Percentiles rank a stretch among this genome's conserved stretches.
Conservation (phyloP, 129 eudicot species). For the Tagetes patula region DNA sequence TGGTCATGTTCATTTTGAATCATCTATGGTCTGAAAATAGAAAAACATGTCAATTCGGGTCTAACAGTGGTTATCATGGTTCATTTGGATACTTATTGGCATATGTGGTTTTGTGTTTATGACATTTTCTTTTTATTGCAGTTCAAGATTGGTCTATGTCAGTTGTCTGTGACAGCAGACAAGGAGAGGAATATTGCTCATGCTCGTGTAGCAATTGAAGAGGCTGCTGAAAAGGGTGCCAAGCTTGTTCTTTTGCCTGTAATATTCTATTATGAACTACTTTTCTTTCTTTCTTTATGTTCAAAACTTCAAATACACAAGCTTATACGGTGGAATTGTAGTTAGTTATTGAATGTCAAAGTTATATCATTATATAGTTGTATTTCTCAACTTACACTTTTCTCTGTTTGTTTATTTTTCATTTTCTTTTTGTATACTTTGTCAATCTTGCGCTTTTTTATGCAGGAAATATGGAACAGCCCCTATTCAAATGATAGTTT, state of each 20-base stretch:
- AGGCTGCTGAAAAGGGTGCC: slow-evolving; percentile 90
- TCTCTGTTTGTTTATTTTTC: not conserved
- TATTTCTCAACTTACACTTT: not conserved
- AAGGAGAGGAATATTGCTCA: slow-evolving; percentile 76
- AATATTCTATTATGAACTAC: slow-evolving; percentile 24
- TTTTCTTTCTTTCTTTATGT: slow-evolving; percentile 1
- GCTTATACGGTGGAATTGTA: not conserved
- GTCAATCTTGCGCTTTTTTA: slow-evolving; percentile 11
- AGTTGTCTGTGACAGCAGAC: slow-evolving; percentile 81
- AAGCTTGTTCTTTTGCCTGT: slow-evolving; percentile 89
- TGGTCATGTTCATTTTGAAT: slow-evolving; percentile 2
- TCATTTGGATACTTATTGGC: not conserved
- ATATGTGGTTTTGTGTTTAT: not conserved
- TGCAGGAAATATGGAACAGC: slow-evolving; percentile 96
- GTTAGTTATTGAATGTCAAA: not conserved
- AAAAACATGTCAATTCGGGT: not conserved
- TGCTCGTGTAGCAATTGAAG: slow-evolving; percentile 69
- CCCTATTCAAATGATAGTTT: slow-evolving; percentile 96
- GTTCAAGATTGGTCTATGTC: slow-evolving; percentile 92
- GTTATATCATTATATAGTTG: not conserved
- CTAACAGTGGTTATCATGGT: not conserved
- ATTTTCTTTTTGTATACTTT: not conserved
- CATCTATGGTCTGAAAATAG: not conserved
- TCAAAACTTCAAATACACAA: not conserved
- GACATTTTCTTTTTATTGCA: slow-evolving; percentile 32